phyloP scores from a whole-genome alignment of 2,329 filamentous ascomycete species.

The Arachnopeziza araneosa region DNA sequence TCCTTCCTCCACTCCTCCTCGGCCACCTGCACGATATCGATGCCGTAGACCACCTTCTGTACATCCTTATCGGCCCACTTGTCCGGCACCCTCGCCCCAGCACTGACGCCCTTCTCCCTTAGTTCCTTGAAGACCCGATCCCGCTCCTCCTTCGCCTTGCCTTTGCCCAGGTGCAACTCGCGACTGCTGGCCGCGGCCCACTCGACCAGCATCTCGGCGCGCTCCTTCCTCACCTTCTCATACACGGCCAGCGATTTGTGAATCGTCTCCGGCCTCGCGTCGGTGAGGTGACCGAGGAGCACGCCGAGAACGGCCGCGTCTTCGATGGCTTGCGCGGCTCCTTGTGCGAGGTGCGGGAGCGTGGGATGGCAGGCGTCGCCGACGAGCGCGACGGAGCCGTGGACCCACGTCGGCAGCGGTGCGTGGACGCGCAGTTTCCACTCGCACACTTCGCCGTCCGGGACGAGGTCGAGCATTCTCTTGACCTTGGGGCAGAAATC shows the following conservation, averaged over 20 bases:
- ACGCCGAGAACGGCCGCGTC: slow-evolving; percentile 57
- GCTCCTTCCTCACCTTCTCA: slow-evolving; percentile 50
- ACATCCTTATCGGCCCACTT: slow-evolving; percentile 68
- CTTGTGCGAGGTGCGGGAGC: slow-evolving; percentile 61
- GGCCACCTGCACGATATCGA: slow-evolving; percentile 54
- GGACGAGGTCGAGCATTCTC: slow-evolving; percentile 54
- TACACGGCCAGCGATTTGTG: slow-evolving; percentile 48
- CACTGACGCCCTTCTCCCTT: slow-evolving; percentile 41
- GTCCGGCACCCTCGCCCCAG: slow-evolving; percentile 47
- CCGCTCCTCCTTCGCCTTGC: slow-evolving; percentile 52
- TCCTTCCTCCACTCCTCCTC: slow-evolving; percentile 36
- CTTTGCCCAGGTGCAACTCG: slow-evolving; percentile 54
- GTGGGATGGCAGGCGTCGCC: slow-evolving; percentile 65
- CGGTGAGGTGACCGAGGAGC: slow-evolving; percentile 39
- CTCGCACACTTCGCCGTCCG: slow-evolving; percentile 58
- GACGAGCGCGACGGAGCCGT: slow-evolving; percentile 50
- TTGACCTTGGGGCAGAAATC: slow-evolving; percentile 57
- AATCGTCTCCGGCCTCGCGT: slow-evolving; percentile 34
- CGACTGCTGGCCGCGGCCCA: slow-evolving; percentile 45
- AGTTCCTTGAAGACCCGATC: slow-evolving; percentile 43
- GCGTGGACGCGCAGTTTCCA: slow-evolving; percentile 58
- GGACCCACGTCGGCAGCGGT: slow-evolving; percentile 51
- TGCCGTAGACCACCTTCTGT: slow-evolving; percentile 59
- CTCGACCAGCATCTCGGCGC: slow-evolving; percentile 47
- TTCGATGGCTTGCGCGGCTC: slow-evolving; percentile 63